Conservation (phyloP, 306 rosid species). For the Adenanthera pavonina region DNA sequence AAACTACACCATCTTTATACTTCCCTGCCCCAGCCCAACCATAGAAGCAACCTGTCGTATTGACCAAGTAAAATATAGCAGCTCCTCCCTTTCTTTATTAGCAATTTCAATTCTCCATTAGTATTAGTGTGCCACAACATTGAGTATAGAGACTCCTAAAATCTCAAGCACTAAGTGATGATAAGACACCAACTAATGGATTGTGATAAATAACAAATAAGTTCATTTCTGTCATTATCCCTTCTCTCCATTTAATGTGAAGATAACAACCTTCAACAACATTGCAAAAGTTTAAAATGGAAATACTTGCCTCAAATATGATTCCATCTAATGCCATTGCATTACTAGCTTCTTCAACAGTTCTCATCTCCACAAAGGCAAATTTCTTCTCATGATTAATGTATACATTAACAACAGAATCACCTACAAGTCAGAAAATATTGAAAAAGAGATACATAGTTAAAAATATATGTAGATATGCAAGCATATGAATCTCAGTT, state of each 20-base stretch:
- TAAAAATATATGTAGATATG: background rate
- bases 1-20: background rate
- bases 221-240: constrained; percentile 19
- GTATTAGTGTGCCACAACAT: constrained; percentile 8
- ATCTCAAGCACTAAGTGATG: constrained; percentile 10
- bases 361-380: constrained; percentile 92
- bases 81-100: background rate
- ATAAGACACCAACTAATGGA: constrained; percentile 9
- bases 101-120: background rate
- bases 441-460: constrained; percentile 35
- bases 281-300: constrained; percentile 40
- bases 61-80: background rate
- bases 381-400: constrained; percentile 89
- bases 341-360: constrained; percentile 91
- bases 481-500: background rate
- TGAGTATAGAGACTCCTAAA: background rate
- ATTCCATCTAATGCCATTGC: constrained; percentile 93
- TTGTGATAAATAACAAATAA: background rate
- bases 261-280: constrained; percentile 44
- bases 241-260: background rate
- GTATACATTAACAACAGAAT: constrained; percentile 84
- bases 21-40: background rate
- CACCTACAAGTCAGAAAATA: constrained; percentile 58
- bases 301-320: constrained; percentile 68
- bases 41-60: constrained; percentile 3